phyloP scores from a whole-genome alignment of 768 basidiomycete species.

The Rhizopogon rudus region DNA sequence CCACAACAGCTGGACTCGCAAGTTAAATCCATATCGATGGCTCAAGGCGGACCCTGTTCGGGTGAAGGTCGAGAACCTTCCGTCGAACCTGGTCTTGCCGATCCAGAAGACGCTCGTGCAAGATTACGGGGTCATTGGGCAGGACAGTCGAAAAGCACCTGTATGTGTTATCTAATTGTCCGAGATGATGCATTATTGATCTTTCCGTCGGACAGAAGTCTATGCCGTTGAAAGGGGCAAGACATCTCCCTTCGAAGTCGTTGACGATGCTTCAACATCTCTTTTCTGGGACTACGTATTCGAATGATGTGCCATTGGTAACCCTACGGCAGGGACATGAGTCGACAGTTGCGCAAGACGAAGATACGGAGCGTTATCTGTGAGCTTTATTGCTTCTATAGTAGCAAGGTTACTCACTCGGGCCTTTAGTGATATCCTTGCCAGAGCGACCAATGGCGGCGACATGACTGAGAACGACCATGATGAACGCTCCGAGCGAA shows the following conservation, averaged over 20 bases:
- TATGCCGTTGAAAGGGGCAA: slow-evolving; percentile 26
- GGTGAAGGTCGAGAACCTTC: slow-evolving; percentile 64
- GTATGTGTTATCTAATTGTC: slow-evolving; percentile 22
- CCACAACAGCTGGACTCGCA: slow-evolving; percentile 54
- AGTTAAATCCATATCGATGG: slow-evolving; percentile 86
- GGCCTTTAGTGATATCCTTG: slow-evolving; percentile 56
- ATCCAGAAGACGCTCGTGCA: slow-evolving; percentile 74
- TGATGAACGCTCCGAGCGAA: slow-evolving; percentile 64
- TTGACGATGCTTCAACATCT: slow-evolving; percentile 58
- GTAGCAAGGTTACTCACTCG: slow-evolving; percentile 1
- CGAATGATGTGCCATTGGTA: slow-evolving; percentile 55
- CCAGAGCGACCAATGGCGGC: slow-evolving; percentile 53
- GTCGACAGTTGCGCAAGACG: slow-evolving; percentile 26
- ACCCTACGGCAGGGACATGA: slow-evolving; percentile 41
- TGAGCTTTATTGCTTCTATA: slow-evolving; percentile 31
- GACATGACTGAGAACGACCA: slow-evolving; percentile 45
- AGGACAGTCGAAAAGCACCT: slow-evolving; percentile 19
- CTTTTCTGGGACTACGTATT: slow-evolving; percentile 52
- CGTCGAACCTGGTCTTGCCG: slow-evolving; percentile 71
- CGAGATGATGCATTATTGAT: slow-evolving; percentile 12
- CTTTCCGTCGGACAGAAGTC: slow-evolving; percentile 10
- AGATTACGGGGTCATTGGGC: slow-evolving; percentile 40
- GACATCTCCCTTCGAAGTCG: slow-evolving; percentile 53
- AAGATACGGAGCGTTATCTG: slow-evolving; percentile 73
- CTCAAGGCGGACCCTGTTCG: slow-evolving; percentile 68